Base-by-base conservation (phyloP, 1,139 yeast genomes). In the Protomyces lactucae-debilis region DNA sequence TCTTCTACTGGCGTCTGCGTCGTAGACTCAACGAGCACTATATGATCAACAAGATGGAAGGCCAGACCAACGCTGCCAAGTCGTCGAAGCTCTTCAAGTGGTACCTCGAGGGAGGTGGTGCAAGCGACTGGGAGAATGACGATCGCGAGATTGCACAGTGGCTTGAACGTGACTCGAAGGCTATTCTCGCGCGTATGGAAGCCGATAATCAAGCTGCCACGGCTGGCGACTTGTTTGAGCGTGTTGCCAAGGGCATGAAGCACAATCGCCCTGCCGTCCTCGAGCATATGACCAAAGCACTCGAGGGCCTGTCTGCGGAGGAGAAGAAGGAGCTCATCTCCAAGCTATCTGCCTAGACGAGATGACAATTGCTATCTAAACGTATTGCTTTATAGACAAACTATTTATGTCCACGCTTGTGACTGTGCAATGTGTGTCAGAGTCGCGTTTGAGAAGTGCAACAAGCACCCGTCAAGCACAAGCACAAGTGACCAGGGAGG, bases 1-100 rank as follows among this genome's bases (percentile, higher is more conserved):
- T 83, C 84, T 95, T 93, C 85, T 93, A 90, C 93, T 93, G 99
- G 99, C 86, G 99, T 78, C 84, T 90, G 70, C 90, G 97, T 79
- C 88, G 99, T 79, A 89, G 97, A 78, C 81, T 95, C 77, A 87
- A 88, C 75, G 98, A 93, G 79, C 96, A 90, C 76, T 89, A 90
- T 77, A 81, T 92, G 73, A 80, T 90, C 76, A 85, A 83, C 76
- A 83, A 88, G 73, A 83, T 92, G 72, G 84, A 51, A 25, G 65
- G 64, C 18, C 18, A 53, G 10, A 46, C 57, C 16, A 23, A 53
- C 37, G 55, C 39, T n/a, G 63, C 56, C 37, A 48, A 45, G 9
- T 21, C 55, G 14, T 56, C 55, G 39, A 60, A 52, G 51, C 59
- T 64, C 40, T 57, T 45, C 61, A 60, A 55, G 37, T 64, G 66